Percentiles rank a stretch among this genome's conserved stretches.
Evolutionary conservation across 2,329 filamentous ascomycete genomes (phyloP).

Genomic region (Stemphylium vesicarium): DNA sequence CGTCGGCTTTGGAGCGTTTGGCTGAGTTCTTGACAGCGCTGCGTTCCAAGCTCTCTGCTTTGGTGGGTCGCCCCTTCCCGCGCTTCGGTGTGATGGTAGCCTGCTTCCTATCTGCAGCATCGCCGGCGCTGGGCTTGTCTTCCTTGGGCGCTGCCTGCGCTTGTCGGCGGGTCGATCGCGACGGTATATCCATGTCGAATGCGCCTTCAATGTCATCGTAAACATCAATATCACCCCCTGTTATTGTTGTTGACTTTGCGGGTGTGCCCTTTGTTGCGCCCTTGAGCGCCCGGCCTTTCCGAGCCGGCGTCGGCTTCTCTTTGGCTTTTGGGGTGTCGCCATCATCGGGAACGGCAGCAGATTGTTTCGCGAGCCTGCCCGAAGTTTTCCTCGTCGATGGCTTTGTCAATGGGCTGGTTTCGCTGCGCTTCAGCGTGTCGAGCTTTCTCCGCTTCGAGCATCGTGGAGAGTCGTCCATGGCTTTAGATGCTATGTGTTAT

Average conservation of each 20-base stretch:
- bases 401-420: slow-evolving; percentile 28
- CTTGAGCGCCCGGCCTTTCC: slow-evolving; percentile 12
- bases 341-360: slow-evolving; percentile 21
- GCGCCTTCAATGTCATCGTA: slow-evolving; percentile 56
- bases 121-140: slow-evolving; percentile 7
- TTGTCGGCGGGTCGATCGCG: slow-evolving; percentile 6
- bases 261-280: slow-evolving; percentile 18
- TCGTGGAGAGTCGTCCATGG: slow-evolving; percentile 46
- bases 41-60: slow-evolving; percentile 24
- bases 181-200: slow-evolving; percentile 34
- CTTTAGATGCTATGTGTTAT: not conserved
- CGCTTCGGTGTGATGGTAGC: slow-evolving; percentile 26
- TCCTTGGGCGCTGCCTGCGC: slow-evolving; percentile 17
- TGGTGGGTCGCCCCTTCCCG: slow-evolving; percentile 20
- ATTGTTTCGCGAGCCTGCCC: slow-evolving; percentile 26
- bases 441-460: slow-evolving; percentile 48
- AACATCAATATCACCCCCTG: slow-evolving; percentile 39
- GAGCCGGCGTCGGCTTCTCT: slow-evolving; percentile 14
- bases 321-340: slow-evolving; percentile 11
- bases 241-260: slow-evolving; percentile 5
- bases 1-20: slow-evolving; percentile 17
- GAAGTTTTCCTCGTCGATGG: slow-evolving; percentile 29
- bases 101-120: slow-evolving; percentile 21
- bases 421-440: slow-evolving; percentile 34
- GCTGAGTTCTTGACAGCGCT: slow-evolving; percentile 15